phyloP scores from a whole-genome alignment of 768 basidiomycete genomes.

The Mycena amicta region DNA sequence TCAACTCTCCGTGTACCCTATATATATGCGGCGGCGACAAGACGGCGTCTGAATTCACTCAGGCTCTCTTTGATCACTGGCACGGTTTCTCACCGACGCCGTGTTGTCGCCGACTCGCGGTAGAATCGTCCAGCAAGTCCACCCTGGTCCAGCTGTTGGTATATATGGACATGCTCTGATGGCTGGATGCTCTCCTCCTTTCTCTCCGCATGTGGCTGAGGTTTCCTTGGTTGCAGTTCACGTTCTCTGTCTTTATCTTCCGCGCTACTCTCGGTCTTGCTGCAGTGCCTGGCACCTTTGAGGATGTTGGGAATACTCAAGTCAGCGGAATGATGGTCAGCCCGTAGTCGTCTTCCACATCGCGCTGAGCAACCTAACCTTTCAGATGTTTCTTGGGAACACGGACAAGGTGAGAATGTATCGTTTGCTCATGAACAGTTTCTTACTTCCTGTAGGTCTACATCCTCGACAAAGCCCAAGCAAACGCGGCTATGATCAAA shows the following conservation, averaged over 20 bases:
- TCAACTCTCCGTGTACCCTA: no score
- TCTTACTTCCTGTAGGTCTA: slow-evolving; percentile 42
- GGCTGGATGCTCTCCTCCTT: no score
- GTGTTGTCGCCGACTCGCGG: no score
- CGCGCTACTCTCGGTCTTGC: neutral
- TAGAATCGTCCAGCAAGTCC: no score
- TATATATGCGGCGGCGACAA: no score
- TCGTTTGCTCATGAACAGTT: neutral
- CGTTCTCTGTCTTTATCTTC: neutral
- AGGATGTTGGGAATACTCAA: neutral
- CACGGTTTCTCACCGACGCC: no score
- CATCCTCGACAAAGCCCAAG: slow-evolving; percentile 79
- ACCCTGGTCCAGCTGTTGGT: no score
- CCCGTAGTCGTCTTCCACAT: neutral
- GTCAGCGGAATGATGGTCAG: neutral
- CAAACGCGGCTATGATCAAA: slow-evolving; percentile 58
- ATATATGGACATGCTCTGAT: no score
- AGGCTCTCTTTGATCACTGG: no score
- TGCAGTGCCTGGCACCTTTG: neutral
- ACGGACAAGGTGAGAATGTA: neutral
- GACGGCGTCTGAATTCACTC: no score
- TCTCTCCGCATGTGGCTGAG: no score
- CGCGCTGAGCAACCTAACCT: neutral
- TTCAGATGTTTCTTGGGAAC: neutral
- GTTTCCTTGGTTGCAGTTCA: no score